Evolutionary conservation across 2,329 filamentous ascomycete species (phyloP).

Genomic region (Clonostachys chloroleuca): DNA sequence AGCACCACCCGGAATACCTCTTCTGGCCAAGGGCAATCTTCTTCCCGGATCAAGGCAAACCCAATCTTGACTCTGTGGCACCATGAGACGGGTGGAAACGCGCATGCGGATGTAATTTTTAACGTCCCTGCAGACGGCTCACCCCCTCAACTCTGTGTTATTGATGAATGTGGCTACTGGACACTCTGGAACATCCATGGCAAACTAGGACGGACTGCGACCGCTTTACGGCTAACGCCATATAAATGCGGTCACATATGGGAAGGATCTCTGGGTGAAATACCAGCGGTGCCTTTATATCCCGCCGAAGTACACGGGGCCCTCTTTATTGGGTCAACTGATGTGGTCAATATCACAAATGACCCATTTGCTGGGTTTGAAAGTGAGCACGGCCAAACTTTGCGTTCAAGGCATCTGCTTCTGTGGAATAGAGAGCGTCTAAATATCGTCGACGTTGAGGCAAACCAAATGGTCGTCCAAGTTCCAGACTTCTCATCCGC

Average conservation of each 20-base stretch:
- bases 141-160: slow-evolving; percentile 59
- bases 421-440: slow-evolving; percentile 29
- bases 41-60: slow-evolving; percentile 50
- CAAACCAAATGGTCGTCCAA: slow-evolving; percentile 13
- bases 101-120: slow-evolving; percentile 62
- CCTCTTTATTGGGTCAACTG: slow-evolving; percentile 28
- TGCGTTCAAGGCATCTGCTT: slow-evolving; percentile 17
- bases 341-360: slow-evolving; percentile 3
- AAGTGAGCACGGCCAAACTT: slow-evolving; percentile 2
- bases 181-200: slow-evolving; percentile 57
- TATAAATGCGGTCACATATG: slow-evolving; percentile 37
- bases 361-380: slow-evolving; percentile 2
- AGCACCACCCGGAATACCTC: slow-evolving; percentile 6
- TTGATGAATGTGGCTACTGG: slow-evolving; percentile 65
- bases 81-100: slow-evolving; percentile 44
- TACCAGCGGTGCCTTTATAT: slow-evolving; percentile 20
- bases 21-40: background rate
- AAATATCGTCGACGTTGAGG: slow-evolving; percentile 25
- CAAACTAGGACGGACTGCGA: slow-evolving; percentile 24
- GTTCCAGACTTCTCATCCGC: slow-evolving; percentile 17
- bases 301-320: slow-evolving; percentile 33
- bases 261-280: slow-evolving; percentile 25
- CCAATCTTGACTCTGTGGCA: slow-evolving; percentile 48
- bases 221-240: slow-evolving; percentile 22
- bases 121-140: slow-evolving; percentile 42